Conservation (phyloP, 352 stramenopile species). For the Phytophthora pseudosyringae region DNA sequence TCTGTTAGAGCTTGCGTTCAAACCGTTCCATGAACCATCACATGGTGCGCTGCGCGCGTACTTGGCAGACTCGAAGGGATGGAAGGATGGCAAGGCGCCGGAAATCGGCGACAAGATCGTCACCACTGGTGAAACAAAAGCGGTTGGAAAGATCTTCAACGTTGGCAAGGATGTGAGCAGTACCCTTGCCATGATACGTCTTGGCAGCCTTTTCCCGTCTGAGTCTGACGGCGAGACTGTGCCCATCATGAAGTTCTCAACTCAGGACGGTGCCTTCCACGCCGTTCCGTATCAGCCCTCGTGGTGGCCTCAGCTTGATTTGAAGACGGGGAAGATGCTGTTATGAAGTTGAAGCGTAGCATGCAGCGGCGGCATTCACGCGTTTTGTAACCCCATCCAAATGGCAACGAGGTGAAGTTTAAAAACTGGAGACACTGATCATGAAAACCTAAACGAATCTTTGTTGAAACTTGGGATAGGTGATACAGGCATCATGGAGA, state of each 20-base stretch:
- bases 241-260: constrained; percentile 67
- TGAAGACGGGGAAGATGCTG: constrained; percentile 78
- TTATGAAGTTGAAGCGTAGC: constrained; percentile 37
- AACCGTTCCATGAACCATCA: constrained; percentile 53
- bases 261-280: constrained; percentile 68
- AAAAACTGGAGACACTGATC: background rate
- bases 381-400: constrained; percentile 22
- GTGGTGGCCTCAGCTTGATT: constrained; percentile 80
- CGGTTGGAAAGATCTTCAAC: constrained; percentile 60
- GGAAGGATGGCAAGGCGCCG: constrained; percentile 28
- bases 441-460: too few species aligned
- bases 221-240: constrained; percentile 41
- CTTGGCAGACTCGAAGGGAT: constrained; percentile 43
- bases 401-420: constrained; percentile 4
- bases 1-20: constrained; percentile 63
- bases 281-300: constrained; percentile 74
- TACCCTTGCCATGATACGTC: constrained; percentile 79
- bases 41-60: constrained; percentile 52
- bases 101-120: constrained; percentile 60
- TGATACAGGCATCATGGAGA: too few species aligned
- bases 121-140: constrained; percentile 59
- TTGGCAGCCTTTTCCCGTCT: constrained; percentile 66
- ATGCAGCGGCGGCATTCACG: constrained; percentile 3
- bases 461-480: too few species aligned
- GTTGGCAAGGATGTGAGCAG: constrained; percentile 56